A percentile compares a stretch with the other conserved stretches of the same genome.
phyloP scores from a whole-genome alignment of 2,329 filamentous ascomycete species.

The Botryosphaeria dothidea region DNA sequence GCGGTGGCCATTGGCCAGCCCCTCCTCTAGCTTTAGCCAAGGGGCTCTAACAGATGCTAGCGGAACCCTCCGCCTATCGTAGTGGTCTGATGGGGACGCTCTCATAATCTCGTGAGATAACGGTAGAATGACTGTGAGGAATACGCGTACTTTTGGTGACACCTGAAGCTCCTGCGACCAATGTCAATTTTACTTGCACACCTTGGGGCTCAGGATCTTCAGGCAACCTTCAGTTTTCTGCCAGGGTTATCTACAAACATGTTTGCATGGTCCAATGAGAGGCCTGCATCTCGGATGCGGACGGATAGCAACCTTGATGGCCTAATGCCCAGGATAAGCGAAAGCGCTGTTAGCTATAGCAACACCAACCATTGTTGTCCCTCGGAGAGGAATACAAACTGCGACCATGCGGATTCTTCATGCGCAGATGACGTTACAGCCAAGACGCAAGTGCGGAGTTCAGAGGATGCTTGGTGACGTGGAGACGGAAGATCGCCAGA shows the following conservation, averaged over 20 bases:
- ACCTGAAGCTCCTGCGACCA: not conserved
- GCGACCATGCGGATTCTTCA: not conserved
- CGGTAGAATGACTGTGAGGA: not conserved
- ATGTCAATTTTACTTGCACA: not conserved
- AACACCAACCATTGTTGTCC: not conserved
- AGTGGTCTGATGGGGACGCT: not conserved
- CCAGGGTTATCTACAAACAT: not conserved
- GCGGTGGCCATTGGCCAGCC: not conserved
- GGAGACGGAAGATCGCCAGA: not conserved
- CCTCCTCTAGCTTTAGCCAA: not conserved
- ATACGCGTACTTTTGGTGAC: not conserved
- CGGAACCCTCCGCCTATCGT: not conserved
- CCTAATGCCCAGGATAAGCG: no score
- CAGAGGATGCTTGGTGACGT: not conserved
- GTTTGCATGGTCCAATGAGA: not conserved
- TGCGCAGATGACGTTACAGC: not conserved
- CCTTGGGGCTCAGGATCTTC: not conserved
- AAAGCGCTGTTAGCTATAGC: no score
- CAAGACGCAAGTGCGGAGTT: not conserved
- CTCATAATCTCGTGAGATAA: not conserved
- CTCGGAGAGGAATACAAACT: not conserved
- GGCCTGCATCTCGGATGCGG: not conserved
- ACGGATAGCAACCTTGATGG: not conserved
- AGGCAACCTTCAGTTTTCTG: not conserved
- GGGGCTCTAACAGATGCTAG: not conserved